Evolutionary conservation across 1,139 yeast genomes (phyloP), one percentile per base, ranked within the genome.

Genomic region (Pichia sp.): DNA sequence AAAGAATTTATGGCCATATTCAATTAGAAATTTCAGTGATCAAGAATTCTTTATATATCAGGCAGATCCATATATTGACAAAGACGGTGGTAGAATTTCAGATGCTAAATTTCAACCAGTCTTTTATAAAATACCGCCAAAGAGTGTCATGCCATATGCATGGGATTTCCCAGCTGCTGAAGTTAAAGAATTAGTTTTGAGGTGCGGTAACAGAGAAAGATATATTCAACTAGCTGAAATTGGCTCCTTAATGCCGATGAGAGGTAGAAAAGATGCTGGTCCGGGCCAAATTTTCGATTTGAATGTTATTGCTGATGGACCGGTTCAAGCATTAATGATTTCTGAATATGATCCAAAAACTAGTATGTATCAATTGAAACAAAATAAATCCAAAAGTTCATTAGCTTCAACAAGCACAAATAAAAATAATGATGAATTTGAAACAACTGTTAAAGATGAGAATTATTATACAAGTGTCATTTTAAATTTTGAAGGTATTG

Each of bases 111-210:
- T 82, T 65, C 83, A 82, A 58, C 95, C 95, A 3, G 75, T 89
- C 28, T 82, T 77, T 62, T 93, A 91, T 65, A 79, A 80, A 53
- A 76, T 91, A 28, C 98, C 97, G 0, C 83, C 96, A 1, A 83
- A 81, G 65, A 88, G 96, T 71, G 95, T 89, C 2, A 95, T 95
- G 99, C 97, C 98, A 0, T 95, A 93, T 67, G 90, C 99, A 0
- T 95, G 96, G 89, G 99, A 95, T 66, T 93, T 81, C 69, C 99
- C 99, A 0, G 89, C 95, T 52, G 97, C 96, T 0, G 73, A 81
- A 14, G 79, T 86, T 46, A 91, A 90, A 66, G 96, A 91, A 63
- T 70, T 95, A 38, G 76, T 89, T 3, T 71, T 95, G 31, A 75
- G 91, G 55, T 73, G 83, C 10, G 86, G 84, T 53, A 88, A 88